Base-by-base conservation (phyloP, 2,329 filamentous ascomycete species). In the Cercospora sp. region DNA sequence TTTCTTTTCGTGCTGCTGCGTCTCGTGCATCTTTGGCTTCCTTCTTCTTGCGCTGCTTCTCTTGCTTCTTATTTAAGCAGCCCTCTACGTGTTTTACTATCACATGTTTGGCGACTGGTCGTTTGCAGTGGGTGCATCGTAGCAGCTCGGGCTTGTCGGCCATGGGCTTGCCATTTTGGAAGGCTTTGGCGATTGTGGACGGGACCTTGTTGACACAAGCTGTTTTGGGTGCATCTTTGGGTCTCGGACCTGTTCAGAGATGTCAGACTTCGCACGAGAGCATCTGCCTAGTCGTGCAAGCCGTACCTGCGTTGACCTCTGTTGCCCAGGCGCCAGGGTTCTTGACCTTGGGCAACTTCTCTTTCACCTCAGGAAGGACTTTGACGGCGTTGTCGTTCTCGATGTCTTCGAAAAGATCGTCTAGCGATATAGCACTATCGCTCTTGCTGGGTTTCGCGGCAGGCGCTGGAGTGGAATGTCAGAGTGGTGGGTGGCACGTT, bases 91-190 rank as follows among this genome's bases (percentile, higher is more conserved):
- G 94, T 18, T 88, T 87, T 67, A 90, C 90, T 1, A 92, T 91
- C 0, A 88, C 89, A 33, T 88, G 88, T 74, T 90, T 91, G 13
- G 95, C 84, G 12, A 97, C 87, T 62, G 91, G 91, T 75, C 96
- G 94, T 81, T 95, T 97, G 82, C 94, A 99, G 78, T 96, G 93
- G 78, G 95, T 97, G 85, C 94, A 99, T 73, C 83, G 80, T 61
- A 95, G 89, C 9, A 92, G 86, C 71, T 97, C 92, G 10, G 91
- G 87, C 66, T 84, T 85, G 76, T 97, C 94, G 74, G 93, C 90
- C 73, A 97, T 86, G 0, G 93, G 93, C 67, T 90, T 89, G 69
- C 93, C 92, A 58, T 90, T 94, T 3, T 89, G 85, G 79, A 97
- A 97, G 4, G 91, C 91, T 68, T 92, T 89, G 73, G 91, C 87